These are phyloP conservation scores for Pleurotus pulmonarius DNA, from an alignment of 768 basidiomycete genomes.

Conservation along the genomic window DNA sequence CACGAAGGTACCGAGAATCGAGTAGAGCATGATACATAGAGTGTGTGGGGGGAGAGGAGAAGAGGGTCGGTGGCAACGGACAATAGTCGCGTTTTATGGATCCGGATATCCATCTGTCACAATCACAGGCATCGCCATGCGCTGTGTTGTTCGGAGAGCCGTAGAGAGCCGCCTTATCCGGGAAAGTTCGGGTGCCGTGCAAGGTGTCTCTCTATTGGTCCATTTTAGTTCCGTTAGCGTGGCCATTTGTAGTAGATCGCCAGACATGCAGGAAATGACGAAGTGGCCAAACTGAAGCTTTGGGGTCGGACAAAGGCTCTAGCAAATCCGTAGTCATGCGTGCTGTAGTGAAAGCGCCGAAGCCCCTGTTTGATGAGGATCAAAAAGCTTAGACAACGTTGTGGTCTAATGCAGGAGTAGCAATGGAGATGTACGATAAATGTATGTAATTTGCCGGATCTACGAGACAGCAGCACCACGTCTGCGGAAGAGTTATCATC, in stretches of 20 bases:
- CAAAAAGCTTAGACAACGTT: too few species aligned
- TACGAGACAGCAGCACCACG: too few species aligned
- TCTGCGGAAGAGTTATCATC: too few species aligned
- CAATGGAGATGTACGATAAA: neutral
- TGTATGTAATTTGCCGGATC: too few species aligned
- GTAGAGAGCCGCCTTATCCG: neutral
- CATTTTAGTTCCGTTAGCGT: neutral
- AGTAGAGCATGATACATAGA: neutral
- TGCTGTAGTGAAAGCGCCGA: too few species aligned
- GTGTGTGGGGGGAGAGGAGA: neutral
- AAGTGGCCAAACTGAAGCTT: neutral
- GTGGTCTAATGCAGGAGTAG: too few species aligned
- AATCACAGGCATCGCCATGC: neutral
- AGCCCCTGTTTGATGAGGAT: too few species aligned
- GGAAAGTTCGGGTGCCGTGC: neutral
- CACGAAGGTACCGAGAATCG: constrained; percentile 6
- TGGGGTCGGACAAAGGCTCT: neutral
- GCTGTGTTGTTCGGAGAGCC: neutral
- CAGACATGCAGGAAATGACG: neutral
- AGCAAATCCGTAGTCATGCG: too few species aligned
- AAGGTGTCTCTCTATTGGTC: neutral
- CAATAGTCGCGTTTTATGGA: neutral
- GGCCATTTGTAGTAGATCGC: neutral
- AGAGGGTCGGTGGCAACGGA: neutral
- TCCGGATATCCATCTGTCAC: neutral